Base-by-base conservation (phyloP, 1,284 basidiomycete genomes). In the Exobasidium cylindrosporum region DNA sequence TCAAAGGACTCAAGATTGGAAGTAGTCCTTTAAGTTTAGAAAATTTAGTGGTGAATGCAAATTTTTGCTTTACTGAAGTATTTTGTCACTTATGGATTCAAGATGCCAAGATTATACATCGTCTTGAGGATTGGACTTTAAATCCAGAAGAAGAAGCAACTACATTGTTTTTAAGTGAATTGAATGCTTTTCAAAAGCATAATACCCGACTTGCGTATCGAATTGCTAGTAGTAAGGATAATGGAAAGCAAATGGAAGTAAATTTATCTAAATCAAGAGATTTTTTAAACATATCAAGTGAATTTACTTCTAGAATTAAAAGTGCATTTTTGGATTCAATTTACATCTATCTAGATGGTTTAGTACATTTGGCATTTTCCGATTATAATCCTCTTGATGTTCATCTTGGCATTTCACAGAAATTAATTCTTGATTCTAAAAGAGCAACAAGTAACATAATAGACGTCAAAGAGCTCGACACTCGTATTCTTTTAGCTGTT, bases 11-110 rank as follows among this genome's bases (percentile, higher is more conserved):
- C 81, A 91, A 94, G 59, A 87, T 98, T 31, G 60, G 67, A 6
- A 65, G 58, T 31, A 87, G 88, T 0, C 83, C 84, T 31, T 92
- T 95, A 60, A 87, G 86, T 17, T 81, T 84, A 11, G 84, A 86
- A 32, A 87, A 84, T 35, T 82, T 98, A 50, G 80, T 97, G 67
- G 89, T 92, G 64, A 92, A 88, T 66, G 85, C 87, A 14, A 86
- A 90, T 68, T 97, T 93, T 90, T 86, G 87, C 68, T 93, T 97
- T 79, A 87, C 87, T 55, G 91, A 95, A 74, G 85, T 90, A 30
- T 84, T 97, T 21, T 86, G 89, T 54, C 83, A 84, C 23, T 83
- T 86, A 10, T 99, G 96, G 96, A 79, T 90, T 47, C 84, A 88
- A 95, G 95, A 99, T 77, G 88, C 94, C 0, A 87, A 87, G 64